Evolutionary conservation across 176 grass and related monocot species (phyloP).

Genomic region (Ensete ventricosum): DNA sequence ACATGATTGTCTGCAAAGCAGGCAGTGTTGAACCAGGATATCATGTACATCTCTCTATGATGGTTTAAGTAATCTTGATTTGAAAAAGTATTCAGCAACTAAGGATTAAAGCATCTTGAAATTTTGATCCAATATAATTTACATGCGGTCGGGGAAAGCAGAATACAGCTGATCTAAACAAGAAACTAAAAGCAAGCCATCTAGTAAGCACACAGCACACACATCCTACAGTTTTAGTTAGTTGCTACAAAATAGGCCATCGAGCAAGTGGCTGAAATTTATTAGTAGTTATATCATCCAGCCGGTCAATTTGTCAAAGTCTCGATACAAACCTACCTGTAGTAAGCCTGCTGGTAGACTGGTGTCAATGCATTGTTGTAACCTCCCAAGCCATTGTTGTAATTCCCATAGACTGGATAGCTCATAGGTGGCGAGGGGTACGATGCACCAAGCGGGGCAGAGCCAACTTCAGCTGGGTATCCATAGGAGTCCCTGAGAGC

Average conservation of each 20-base stretch:
- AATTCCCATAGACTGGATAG: conserved; percentile 55
- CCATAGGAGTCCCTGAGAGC: conserved; percentile 59
- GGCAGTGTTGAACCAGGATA: no score
- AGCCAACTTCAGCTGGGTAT: conserved; percentile 52
- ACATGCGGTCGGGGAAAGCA: conserved; percentile 52
- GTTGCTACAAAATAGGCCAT: conserved; percentile 78
- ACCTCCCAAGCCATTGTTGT: conserved; percentile 43
- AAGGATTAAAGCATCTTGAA: not conserved
- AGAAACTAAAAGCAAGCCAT: conserved; percentile 34
- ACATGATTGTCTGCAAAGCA: no score
- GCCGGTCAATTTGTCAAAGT: conserved; percentile 1
- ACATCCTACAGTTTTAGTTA: conserved; percentile 61
- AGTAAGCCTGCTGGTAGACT: conserved; percentile 71
- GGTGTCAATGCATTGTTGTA: conserved; percentile 51
- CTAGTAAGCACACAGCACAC: conserved; percentile 36
- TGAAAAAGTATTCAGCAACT: not conserved
- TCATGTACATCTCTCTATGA: no score
- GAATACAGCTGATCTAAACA: conserved; percentile 52
- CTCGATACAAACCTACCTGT: conserved; percentile 37
- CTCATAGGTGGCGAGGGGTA: conserved; percentile 61
- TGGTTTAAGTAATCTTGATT: no score
- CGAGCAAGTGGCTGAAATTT: conserved; percentile 28
- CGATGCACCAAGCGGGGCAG: conserved; percentile 38
- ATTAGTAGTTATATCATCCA: conserved; percentile 53
- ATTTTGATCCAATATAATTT: conserved; percentile 60